Evolutionary conservation across 2,329 filamentous ascomycete genomes (phyloP), one percentile per base, ranked within the genome.

Genomic region (Samsoniella hepiali): DNA sequence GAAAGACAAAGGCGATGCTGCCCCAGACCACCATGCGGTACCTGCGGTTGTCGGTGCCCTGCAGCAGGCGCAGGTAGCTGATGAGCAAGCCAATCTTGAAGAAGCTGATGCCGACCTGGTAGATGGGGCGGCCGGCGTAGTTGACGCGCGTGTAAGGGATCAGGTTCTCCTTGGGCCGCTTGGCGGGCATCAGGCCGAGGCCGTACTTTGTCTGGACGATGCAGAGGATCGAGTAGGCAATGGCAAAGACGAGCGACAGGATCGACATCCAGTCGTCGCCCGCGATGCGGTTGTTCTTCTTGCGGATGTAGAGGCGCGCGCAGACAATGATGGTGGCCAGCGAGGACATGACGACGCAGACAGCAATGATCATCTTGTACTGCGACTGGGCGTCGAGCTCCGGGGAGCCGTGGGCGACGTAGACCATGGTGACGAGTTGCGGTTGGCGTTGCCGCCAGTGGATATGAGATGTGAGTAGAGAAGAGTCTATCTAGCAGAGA

Each of bases 51-150:
- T 78, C 77, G 0, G 81, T 84, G 1, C 79, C 78, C 49, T 78
- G 77, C 40, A 84, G 73, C 2, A 85, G 75, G 6, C 81, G 78
- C 22, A 84, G 71, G 66, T 84, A 84, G 65, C 79, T 82, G 67
- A 84, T 78, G 63, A 82, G 73, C 2, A 84, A 73, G 0, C 82
- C 81, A 34, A 83, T 78, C 68, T 85, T 85, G 76, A 85, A 85
- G 63, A 82, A 82, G 64, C 79, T 80, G 69, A 85, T 82, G 44
- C 82, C 82, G 8, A 83, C 57, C 65, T 84, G 81, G 65, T 85
- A 85, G 51, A 84, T 78, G 0, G 82, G 82, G 3, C 82, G 77
- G 2, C 82, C 82, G 5, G 79, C 79, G 66, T 77, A 84, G 69
- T 85, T 85, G 68, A 82, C 72, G 62, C 80, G 69, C 0, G 79